phyloP scores from a whole-genome alignment of 2,329 filamentous ascomycete species.

The Aureobasidium sp. region DNA sequence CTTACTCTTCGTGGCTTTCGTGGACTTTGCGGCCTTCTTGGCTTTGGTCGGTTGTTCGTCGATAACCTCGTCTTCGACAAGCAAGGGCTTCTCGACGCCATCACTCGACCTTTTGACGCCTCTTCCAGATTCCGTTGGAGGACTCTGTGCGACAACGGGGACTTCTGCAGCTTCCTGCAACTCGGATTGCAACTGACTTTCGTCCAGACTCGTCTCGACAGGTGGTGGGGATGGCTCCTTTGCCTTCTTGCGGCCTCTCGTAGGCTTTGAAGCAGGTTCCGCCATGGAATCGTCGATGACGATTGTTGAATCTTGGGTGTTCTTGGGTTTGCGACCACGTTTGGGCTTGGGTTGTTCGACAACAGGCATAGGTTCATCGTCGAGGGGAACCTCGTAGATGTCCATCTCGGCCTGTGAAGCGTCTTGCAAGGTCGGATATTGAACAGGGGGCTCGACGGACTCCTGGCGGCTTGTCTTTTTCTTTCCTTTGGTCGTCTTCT shows the following conservation, averaged over 20 bases:
- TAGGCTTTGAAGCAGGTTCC: slow-evolving; percentile 11
- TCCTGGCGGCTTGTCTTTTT: slow-evolving; percentile 18
- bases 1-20: slow-evolving; percentile 17
- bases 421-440: slow-evolving; percentile 6
- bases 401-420: not conserved
- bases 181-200: slow-evolving; percentile 23
- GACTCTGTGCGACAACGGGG: slow-evolving; percentile 22
- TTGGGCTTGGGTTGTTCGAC: slow-evolving; percentile 22
- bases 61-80: not conserved
- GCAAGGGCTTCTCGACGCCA: slow-evolving; percentile 19
- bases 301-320: not conserved
- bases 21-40: slow-evolving; percentile 15
- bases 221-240: slow-evolving; percentile 5
- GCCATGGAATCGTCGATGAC: not conserved
- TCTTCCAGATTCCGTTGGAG: slow-evolving; percentile 23
- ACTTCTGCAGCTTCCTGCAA: slow-evolving; percentile 15
- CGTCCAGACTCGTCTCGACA: slow-evolving; percentile 17
- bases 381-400: not conserved
- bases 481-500: slow-evolving; percentile 35
- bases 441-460: slow-evolving; percentile 1
- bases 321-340: slow-evolving; percentile 23
- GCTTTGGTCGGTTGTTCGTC: slow-evolving; percentile 5
- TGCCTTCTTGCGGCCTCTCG: slow-evolving; percentile 11
- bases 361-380: not conserved
- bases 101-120: slow-evolving; percentile 32